Base-by-base conservation (phyloP, 2,329 filamentous ascomycete genomes). In the Calonectria hongkongensis region DNA sequence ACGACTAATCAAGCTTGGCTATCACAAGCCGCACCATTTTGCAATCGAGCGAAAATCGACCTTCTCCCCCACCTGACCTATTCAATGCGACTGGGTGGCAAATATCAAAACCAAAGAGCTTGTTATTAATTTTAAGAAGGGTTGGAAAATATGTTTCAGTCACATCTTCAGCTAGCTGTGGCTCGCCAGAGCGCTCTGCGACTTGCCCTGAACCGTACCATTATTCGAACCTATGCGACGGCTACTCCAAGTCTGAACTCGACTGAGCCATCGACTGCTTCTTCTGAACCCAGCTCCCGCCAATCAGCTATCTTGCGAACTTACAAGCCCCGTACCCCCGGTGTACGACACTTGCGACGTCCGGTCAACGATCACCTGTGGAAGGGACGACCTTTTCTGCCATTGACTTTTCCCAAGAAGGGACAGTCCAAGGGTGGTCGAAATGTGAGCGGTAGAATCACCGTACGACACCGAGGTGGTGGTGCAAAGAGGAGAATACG, bases 361-460 rank as follows among this genome's bases (percentile, higher is more conserved):
- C 95, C 97, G 16, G 93, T 98, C 85, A 98, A 98, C 85, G 95
- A 98, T 81, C 97, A 99, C 84, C 87, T 99, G 56, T 98, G 95
- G 95, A 98, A 98, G 86, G 97, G 97, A 71, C 90, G 95, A 70
- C 95, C 97, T 0, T 92, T 94, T 77, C 88, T 94, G 41, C 91
- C 93, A 64, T 89, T 99, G 84, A 99, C 97, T 13, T 94, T 95
- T 80, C 92, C 95, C 45, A 98, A 98, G 84, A 96, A 96, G 84
- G 97, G 97, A 18, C 95, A 98, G 80, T 93, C 91, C 66, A 97
- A 98, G 84, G 97, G 97, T 84, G 97, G 97, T 51, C 92, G 97
- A 79, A 99, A 99, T 84, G 94, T 94, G 81, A 93, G 90, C 67
- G 97, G 97, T 28, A 89, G 91, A 76, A 91, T 99, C 73, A 98